Percentiles rank a stretch among this genome's conserved stretches.
phyloP scores from a whole-genome alignment of 257 asterid species.

The Euphrasia confusa region DNA sequence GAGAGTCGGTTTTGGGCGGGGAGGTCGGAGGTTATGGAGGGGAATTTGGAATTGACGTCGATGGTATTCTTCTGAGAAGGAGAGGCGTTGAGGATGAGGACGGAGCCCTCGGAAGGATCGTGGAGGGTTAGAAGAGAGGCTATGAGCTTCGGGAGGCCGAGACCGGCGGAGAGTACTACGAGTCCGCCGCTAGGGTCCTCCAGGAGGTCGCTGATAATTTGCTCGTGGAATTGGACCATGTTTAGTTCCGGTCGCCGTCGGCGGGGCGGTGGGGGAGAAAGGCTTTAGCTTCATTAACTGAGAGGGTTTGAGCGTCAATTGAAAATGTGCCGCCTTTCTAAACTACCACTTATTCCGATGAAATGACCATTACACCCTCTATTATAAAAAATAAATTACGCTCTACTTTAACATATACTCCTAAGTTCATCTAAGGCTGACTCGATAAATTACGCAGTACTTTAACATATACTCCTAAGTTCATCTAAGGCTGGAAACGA shows the following conservation, averaged over 20 bases:
- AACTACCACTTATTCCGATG: neutral
- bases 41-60: constrained; percentile 28
- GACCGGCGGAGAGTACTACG: constrained; percentile 78
- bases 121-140: constrained; percentile 74
- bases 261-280: constrained; percentile 1
- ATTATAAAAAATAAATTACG: too few relatives aligned
- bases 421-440: too few relatives aligned
- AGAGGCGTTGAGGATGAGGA: constrained; percentile 78
- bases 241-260: neutral
- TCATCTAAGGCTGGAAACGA: too few relatives aligned
- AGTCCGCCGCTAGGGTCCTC: constrained; percentile 83
- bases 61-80: constrained; percentile 57
- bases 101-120: constrained; percentile 69
- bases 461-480: too few relatives aligned
- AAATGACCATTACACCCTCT: neutral
- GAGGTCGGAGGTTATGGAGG: constrained; percentile 81
- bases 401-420: too few relatives aligned
- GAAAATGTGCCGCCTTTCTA: neutral
- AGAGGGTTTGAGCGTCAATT: neutral
- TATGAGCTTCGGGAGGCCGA: constrained; percentile 71
- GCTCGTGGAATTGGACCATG: constrained; percentile 84
- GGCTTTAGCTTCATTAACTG: neutral
- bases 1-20: constrained; percentile 60
- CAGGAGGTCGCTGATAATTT: constrained; percentile 71
- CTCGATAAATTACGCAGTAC: too few relatives aligned